phyloP scores from a whole-genome alignment of 768 basidiomycete genomes.

The Daedalea quercina region DNA sequence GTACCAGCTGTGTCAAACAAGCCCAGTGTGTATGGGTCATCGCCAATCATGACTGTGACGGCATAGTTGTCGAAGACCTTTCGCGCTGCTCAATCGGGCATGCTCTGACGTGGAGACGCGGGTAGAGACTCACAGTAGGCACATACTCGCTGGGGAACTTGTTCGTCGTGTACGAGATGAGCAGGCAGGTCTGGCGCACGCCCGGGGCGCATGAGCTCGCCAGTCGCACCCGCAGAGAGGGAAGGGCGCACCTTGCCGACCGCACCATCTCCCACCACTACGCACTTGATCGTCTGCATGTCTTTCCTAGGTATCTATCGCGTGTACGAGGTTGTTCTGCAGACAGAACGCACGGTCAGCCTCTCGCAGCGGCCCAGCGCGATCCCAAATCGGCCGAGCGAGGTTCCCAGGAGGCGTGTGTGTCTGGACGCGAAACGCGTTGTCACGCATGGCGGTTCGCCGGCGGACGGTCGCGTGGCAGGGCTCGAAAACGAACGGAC shows the following conservation, averaged over 20 bases:
- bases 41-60: constrained; percentile 99
- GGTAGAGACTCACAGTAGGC: constrained; percentile 73
- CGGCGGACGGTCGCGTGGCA: constrained; percentile 6
- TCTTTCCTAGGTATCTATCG: constrained; percentile 17
- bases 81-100: neutral
- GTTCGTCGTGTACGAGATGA: constrained; percentile 97
- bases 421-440: constrained; percentile 4
- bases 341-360: neutral
- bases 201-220: neutral
- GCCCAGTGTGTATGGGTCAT: constrained; percentile 97
- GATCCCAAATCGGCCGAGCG: neutral
- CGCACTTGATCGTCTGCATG: constrained; percentile 98
- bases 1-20: constrained; percentile 97
- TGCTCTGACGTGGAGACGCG: neutral
- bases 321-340: neutral
- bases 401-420: neutral
- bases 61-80: constrained; percentile 97
- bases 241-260: constrained; percentile 84
- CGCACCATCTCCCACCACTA: constrained; percentile 96
- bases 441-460: constrained; percentile 6
- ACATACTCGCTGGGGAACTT: constrained; percentile 99
- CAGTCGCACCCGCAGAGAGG: neutral
- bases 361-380: neutral
- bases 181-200: constrained; percentile 71
- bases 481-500: constrained; percentile 3